Evolutionary conservation across 306 rosid genomes (phyloP).

Genomic region (Ziziphus jujuba): DNA sequence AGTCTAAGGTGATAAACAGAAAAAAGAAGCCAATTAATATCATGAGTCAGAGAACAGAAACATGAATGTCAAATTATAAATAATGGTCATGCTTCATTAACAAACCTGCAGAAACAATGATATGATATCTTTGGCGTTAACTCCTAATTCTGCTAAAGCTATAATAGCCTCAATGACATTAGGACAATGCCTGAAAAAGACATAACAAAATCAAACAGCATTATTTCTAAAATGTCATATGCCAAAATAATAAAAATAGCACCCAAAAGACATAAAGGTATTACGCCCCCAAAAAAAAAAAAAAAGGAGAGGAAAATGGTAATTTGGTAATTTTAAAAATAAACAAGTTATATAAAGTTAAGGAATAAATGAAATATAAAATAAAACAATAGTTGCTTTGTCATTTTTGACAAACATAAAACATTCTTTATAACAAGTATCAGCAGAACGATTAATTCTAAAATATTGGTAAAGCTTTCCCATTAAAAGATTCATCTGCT

Average conservation of each 20-base stretch:
- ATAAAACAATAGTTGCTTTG: background rate
- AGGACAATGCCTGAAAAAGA: constrained; percentile 78
- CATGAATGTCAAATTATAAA: background rate
- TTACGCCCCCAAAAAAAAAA: background rate
- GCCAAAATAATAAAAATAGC: background rate
- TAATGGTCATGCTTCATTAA: constrained; percentile 24
- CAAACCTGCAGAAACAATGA: constrained; percentile 93
- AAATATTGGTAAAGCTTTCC: constrained; percentile 83
- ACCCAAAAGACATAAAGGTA: background rate
- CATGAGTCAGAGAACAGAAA: constrained; percentile 13
- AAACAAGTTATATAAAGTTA: constrained; percentile 1
- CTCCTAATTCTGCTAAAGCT: constrained; percentile 89
- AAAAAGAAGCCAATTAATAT: constrained; percentile 8
- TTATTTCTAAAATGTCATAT: too few relatives aligned
- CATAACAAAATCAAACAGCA: constrained; percentile 28
- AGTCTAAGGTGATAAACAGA: constrained; percentile 48
- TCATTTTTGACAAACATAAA: constrained; percentile 57
- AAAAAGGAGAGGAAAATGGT: too few relatives aligned
- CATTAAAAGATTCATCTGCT: constrained; percentile 83
- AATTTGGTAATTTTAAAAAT: background rate
- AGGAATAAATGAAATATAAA: constrained; percentile 6
- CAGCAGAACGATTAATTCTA: constrained; percentile 85
- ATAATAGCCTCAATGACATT: constrained; percentile 74
- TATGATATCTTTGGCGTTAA: constrained; percentile 73
- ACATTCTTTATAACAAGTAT: constrained; percentile 91